Base-by-base conservation (phyloP, 192 early-diverging fungal species). In the Coemansia sp. region DNA sequence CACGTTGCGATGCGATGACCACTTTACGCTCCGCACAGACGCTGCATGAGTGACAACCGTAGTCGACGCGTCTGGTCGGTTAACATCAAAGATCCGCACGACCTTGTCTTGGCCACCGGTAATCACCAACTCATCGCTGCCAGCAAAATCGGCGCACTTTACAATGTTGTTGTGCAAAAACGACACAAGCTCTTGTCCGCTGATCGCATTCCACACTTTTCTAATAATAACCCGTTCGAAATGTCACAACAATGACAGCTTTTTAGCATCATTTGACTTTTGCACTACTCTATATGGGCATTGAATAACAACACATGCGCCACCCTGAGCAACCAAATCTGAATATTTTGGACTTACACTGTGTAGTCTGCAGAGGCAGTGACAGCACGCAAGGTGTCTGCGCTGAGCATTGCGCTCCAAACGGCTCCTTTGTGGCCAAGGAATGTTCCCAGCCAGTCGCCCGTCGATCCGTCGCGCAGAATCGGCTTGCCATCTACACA, bases 311-410 rank as follows among this genome's bases (percentile, higher is more conserved):
- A 35, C 6, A 35, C 32, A 35, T 57, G 56, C 35, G 32, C 29
- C 56, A 38, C 21, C 9, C 32, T 35, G 32, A 35, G 32, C 32
- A 3, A 35, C 32, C 32, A 35, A 35, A 35, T 35, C 6, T 9
- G 1, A 35, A 35, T 35, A 35, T 35, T 35, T 35, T n/a, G 41
- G 19, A 83, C 88, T 67, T 85, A 87, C 74, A 88, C 91, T 39
- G 92, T 90, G 76, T 94, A 96, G 79, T 96, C 94, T 22, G 93
- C 94, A 1, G 93, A 94, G n/a, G 89, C 94, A 6, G 94, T 96
- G 3, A 94, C 92, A 32, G 93, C 92, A 43, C 84, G 83, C n/a
- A 85, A 73, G 10, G 93, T 87, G 70, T 92, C 89, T 23, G 84
- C 79, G 15, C 84, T 88, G 55, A 96, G 84, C 63, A 87, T 84